Conservation (phyloP, 2,329 filamentous ascomycete genomes). For the Colletotrichum brevisporum region DNA sequence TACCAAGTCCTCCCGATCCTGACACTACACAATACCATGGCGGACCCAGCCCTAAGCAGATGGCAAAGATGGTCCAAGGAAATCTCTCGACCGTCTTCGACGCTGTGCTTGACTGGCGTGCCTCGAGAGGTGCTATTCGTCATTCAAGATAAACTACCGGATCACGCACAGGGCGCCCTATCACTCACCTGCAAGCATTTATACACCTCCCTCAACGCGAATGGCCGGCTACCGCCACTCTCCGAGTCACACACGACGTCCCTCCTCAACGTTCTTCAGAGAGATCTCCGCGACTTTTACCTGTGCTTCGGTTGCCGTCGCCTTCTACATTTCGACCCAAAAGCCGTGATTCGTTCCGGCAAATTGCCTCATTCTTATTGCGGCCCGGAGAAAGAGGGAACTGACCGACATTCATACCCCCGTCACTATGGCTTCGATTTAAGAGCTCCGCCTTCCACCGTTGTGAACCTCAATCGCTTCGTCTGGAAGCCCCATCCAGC, state of each 20-base stretch:
- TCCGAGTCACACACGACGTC: neutral
- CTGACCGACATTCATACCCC: neutral
- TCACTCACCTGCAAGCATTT: neutral
- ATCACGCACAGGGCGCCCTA: neutral
- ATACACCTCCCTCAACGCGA: neutral
- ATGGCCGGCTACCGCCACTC: neutral
- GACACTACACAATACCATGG: too few relatives aligned
- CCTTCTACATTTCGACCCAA: neutral
- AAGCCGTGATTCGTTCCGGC: neutral
- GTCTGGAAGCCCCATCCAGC: neutral
- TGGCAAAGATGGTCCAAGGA: too few relatives aligned
- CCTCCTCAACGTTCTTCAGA: neutral
- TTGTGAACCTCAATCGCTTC: neutral
- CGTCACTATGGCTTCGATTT: neutral
- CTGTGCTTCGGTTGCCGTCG: neutral
- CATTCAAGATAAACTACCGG: neutral
- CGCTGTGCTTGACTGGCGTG: neutral
- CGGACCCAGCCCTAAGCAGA: too few relatives aligned
- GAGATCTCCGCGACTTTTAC: neutral
- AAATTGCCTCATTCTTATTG: neutral
- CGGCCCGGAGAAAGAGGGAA: neutral
- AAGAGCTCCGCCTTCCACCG: neutral
- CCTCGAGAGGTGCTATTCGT: neutral
- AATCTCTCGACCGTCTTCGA: too few relatives aligned
- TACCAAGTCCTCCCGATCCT: too few relatives aligned